Evolutionary conservation across 352 stramenopile genomes (phyloP).

Genomic region (Phytophthora podocarpi): DNA sequence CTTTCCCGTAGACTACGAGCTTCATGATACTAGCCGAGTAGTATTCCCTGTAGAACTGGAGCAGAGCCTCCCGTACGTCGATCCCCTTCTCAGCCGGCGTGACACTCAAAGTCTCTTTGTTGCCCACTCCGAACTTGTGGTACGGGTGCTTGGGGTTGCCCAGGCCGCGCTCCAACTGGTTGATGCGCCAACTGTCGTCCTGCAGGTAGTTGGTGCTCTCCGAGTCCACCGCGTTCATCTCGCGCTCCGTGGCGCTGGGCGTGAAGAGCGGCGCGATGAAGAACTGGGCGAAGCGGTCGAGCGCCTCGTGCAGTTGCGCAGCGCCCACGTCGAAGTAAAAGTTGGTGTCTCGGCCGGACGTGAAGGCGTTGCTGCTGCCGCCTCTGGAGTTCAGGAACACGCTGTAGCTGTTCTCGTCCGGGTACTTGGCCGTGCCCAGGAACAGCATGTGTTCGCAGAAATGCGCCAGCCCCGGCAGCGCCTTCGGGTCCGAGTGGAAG

Average conservation of each 20-base stretch:
- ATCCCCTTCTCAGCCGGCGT: conserved; percentile 39
- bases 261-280: conserved; percentile 96
- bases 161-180: conserved; percentile 76
- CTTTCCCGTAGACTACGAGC: conserved; percentile 84
- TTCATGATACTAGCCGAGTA: conserved; percentile 91
- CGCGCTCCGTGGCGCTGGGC: conserved; percentile 87
- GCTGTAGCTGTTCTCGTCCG: conserved; percentile 94
- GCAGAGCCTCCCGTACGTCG: conserved; percentile 67
- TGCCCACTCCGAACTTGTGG: conserved; percentile 89
- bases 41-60: conserved; percentile 85
- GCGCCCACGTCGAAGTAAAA: conserved; percentile 96
- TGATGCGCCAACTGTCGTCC: conserved; percentile 85
- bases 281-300: conserved; percentile 97
- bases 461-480: conserved; percentile 87
- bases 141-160: conserved; percentile 75
- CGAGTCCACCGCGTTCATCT: conserved; percentile 96
- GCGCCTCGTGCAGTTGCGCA: conserved; percentile 64
- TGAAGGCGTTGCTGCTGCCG: conserved; percentile 95
- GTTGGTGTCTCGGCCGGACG: conserved; percentile 93
- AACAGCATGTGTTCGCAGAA: conserved; percentile 98
- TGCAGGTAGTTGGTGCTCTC: conserved; percentile 96
- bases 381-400: conserved; percentile 89
- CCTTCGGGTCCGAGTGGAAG: conserved; percentile 86
- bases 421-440: conserved; percentile 96
- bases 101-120: conserved; percentile 67